Conservation (phyloP, 345 rosid species). For the Corchorus capsularis region DNA sequence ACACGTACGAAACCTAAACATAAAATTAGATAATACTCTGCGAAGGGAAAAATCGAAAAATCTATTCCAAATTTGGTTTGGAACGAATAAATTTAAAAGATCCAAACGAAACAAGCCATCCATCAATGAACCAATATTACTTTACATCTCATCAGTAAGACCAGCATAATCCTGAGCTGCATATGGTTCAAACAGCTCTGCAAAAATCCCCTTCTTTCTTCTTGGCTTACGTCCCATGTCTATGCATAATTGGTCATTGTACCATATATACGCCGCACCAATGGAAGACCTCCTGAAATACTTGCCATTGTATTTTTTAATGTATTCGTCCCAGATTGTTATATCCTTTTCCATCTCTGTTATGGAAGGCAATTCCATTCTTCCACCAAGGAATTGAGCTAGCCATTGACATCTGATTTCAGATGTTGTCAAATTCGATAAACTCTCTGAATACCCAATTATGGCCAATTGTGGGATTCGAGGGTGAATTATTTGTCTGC, state of each 20-base stretch:
- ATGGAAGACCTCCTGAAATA: conserved; percentile 32
- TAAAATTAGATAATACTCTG: too few species aligned
- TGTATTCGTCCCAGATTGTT: conserved; percentile 28
- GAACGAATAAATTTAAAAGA: too few species aligned
- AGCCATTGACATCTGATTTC: conserved; percentile 34
- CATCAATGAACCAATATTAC: neutral
- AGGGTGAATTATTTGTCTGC: conserved; percentile 36
- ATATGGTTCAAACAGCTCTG: conserved; percentile 40
- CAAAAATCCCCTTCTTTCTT: conserved; percentile 40
- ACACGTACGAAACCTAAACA: too few species aligned
- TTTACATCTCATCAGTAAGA: neutral
- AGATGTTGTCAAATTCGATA: neutral
- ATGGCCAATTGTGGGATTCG: conserved; percentile 33
- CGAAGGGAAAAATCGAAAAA: too few species aligned
- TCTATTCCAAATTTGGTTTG: too few species aligned
- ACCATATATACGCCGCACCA: conserved; percentile 27
- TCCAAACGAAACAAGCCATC: too few species aligned
- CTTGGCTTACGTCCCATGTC: conserved; percentile 41
- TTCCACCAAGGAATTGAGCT: conserved; percentile 20
- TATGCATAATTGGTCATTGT: conserved; percentile 43
- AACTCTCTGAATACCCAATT: conserved; percentile 23
- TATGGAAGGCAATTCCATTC: conserved; percentile 25
- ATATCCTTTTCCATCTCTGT: conserved; percentile 32
- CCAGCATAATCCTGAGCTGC: conserved; percentile 38
- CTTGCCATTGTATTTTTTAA: conserved; percentile 16